These are phyloP conservation scores for Aeschynomene evenia DNA, from an alignment of 306 rosid genomes.

Conservation along the genomic window DNA sequence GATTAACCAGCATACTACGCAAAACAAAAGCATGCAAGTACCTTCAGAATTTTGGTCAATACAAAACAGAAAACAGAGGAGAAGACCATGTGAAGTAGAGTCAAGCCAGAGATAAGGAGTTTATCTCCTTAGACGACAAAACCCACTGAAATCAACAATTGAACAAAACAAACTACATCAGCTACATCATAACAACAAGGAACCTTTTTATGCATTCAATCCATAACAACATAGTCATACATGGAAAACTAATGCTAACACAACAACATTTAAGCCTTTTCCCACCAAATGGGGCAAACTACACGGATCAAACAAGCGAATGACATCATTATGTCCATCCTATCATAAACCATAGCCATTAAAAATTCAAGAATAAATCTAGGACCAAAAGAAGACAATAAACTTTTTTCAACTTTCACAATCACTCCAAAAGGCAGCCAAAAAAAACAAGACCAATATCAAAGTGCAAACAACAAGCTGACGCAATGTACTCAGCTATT, in stretches of 20 bases:
- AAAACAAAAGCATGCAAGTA: constrained; percentile 34
- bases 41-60: constrained; percentile 90
- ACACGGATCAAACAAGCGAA: neutral
- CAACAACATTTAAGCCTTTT: neutral
- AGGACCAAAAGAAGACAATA: neutral
- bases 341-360: neutral
- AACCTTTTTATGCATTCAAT: neutral
- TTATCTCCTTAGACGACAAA: constrained; percentile 93
- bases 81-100: constrained; percentile 97
- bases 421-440: constrained; percentile 24
- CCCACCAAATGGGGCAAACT: neutral
- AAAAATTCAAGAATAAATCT: neutral
- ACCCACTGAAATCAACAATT: constrained; percentile 77
- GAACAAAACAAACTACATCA: constrained; percentile 24
- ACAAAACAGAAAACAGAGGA: constrained; percentile 85
- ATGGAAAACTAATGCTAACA: neutral
- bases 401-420: constrained; percentile 15
- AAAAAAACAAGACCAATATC: neutral
- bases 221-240: neutral
- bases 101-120: constrained; percentile 95
- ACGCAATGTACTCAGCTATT: constrained; percentile 3
- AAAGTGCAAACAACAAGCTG: constrained; percentile 28
- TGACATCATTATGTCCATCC: neutral
- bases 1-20: constrained; percentile 16
- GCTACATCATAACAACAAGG: constrained; percentile 21